Percentiles rank a stretch among this genome's conserved stretches.
phyloP scores from a whole-genome alignment of 1,284 basidiomycete species.

The Chalciporus piperatoides region DNA sequence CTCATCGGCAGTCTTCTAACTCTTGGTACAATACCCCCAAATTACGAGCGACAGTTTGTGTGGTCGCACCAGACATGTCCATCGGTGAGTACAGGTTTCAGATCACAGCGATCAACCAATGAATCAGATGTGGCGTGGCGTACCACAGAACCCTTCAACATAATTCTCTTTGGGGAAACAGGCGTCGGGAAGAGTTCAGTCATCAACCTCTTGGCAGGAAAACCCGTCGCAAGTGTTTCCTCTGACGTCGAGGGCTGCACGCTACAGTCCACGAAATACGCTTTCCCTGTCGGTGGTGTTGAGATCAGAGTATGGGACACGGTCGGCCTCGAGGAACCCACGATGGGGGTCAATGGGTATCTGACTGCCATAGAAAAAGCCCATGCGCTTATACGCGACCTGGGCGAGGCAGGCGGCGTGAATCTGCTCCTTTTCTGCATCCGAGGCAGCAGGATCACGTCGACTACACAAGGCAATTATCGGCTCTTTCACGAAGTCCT shows the following conservation, averaged over 20 bases:
- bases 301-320: constrained; percentile 32
- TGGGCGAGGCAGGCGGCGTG: constrained; percentile 16
- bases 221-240: background rate
- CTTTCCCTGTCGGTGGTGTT: background rate
- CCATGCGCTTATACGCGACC: background rate
- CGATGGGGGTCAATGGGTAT: background rate
- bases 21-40: background rate
- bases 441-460: constrained; percentile 21
- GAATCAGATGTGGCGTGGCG: background rate
- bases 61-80: background rate
- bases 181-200: constrained; percentile 9
- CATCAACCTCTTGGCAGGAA: constrained; percentile 11
- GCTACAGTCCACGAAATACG: background rate
- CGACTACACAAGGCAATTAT: constrained; percentile 21
- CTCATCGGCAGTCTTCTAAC: constrained; percentile 3
- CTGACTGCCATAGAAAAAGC: background rate
- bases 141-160: constrained; percentile 4
- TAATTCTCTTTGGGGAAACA: constrained; percentile 15
- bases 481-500: constrained; percentile 26
- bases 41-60: background rate
- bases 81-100: background rate
- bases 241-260: constrained; percentile 7
- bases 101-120: background rate
- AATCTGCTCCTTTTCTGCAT: constrained; percentile 33
- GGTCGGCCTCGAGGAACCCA: constrained; percentile 4